Base-by-base conservation (phyloP, 495 filamentous ascomycete species). In the Penicillium maclennaniae region DNA sequence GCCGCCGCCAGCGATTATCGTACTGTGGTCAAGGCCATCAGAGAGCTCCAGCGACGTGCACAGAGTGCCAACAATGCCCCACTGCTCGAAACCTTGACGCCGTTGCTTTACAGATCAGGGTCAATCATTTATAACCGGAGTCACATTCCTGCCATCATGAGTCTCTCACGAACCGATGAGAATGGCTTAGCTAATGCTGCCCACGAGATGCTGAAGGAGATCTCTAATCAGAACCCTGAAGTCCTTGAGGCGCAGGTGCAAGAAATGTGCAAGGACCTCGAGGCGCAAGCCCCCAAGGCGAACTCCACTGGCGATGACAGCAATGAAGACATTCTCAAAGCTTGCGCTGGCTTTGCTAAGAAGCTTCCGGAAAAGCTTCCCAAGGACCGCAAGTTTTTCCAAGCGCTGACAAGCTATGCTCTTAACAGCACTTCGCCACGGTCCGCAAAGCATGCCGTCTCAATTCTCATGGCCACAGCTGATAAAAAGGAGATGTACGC, bases 101-200 rank as follows among this genome's bases (percentile, higher is more conserved):
- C 91, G n/a, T 75, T 97, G 4, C 70, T 97, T 15, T 96, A 95
- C 60, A 84, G 91, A 28, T 84, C 84, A 42, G 84, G 88, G 31
- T 86, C 88, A 43, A 77, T 97, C 34, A 75, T 96, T 43, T 96
- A 92, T 72, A 99, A 97, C 72, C 84, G 87, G 53, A 96, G 91
- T 63, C 92, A 97, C 59, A 85, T 97, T 10, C 84, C 92, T 2
- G 84, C 89, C 1, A 91, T 97, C 56, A 88, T 97, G 77, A 85
- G 88, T 50, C 87, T 87, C 56, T 89, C 91, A 0, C 83, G 87
- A 54, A 88, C 84, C 3, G 87, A 96, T 62, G 86, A 91, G 57
- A 81, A 90, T 37, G 81, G 81, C 1, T 71, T 97, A 54, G 88
- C 87, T 15, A 70, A 79, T 8, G 81, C 88, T 0, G 93, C 93